A percentile compares a stretch with the other conserved stretches of the same genome.
These are phyloP conservation scores for Coprinopsis cinerea DNA, from an alignment of 768 basidiomycete species.

Conservation along the genomic window DNA sequence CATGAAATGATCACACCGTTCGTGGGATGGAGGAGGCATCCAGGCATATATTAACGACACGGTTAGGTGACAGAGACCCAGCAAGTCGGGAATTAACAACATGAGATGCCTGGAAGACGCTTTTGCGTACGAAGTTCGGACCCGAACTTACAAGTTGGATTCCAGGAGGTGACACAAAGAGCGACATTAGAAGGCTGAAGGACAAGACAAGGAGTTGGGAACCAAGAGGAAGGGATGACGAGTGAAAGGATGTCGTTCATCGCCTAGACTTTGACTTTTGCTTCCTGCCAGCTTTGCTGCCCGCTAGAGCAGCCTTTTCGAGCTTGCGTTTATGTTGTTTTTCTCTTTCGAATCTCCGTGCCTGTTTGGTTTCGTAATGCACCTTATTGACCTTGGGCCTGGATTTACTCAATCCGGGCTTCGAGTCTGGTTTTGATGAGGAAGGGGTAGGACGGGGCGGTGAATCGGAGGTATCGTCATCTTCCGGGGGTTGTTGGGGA, in stretches of 20 bases:
- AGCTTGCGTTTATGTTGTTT: constrained; percentile 15
- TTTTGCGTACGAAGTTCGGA: background rate
- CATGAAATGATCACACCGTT: background rate
- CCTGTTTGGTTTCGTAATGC: constrained; percentile 16
- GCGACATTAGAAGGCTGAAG: too few relatives aligned
- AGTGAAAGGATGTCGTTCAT: background rate
- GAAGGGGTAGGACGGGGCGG: constrained; percentile 3
- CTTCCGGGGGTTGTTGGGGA: constrained; percentile 4
- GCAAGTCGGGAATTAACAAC: background rate
- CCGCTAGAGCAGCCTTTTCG: constrained; percentile 15
- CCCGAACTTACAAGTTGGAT: background rate
- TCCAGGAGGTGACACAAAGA: background rate
- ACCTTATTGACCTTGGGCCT: constrained; percentile 14
- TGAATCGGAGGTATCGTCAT: constrained; percentile 7
- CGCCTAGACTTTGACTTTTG: constrained; percentile 11
- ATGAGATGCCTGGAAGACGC: background rate
- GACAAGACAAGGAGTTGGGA: too few relatives aligned
- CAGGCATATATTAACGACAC: background rate
- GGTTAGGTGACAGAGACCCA: background rate
- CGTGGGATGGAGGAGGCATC: background rate
- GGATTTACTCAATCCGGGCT: constrained; percentile 7
- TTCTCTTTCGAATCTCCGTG: constrained; percentile 11
- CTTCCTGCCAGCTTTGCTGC: constrained; percentile 11
- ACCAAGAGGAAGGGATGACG: too few relatives aligned
- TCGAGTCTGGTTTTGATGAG: constrained; percentile 5